phyloP scores from a whole-genome alignment of 306 rosid species.

The Vigna mungo region DNA sequence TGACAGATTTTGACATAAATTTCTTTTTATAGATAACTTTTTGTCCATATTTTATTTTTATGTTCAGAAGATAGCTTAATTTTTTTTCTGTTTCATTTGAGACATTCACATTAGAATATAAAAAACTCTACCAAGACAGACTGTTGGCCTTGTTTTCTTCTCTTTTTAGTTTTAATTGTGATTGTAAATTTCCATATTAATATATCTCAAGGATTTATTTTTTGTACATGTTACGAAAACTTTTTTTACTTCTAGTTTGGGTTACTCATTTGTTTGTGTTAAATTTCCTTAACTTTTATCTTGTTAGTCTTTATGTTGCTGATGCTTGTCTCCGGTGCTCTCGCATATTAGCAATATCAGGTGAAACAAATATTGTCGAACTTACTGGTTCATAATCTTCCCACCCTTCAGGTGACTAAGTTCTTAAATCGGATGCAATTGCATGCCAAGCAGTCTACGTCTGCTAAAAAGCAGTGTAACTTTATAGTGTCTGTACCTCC shows the following conservation, averaged over 20 bases:
- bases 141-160: background rate
- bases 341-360: conserved; percentile 26
- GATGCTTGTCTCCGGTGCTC: conserved; percentile 12
- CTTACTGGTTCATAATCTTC: conserved; percentile 23
- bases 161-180: conserved; percentile 1
- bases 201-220: conserved; percentile 2
- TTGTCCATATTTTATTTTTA: background rate
- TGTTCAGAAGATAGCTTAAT: background rate
- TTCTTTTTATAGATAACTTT: background rate
- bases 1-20: background rate
- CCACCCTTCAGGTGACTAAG: conserved; percentile 66
- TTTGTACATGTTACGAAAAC: conserved; percentile 8
- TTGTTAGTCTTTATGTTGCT: background rate
- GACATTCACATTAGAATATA: background rate
- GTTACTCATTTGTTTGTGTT: conserved; percentile 24
- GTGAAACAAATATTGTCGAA: conserved; percentile 7
- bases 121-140: background rate
- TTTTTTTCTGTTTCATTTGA: background rate
- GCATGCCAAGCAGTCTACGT: conserved; percentile 59
- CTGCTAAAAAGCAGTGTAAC: conserved; percentile 47
- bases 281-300: conserved; percentile 16
- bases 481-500: conserved; percentile 82
- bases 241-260: background rate
- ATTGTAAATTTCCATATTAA: background rate
- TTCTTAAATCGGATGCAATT: conserved; percentile 89